Percentiles rank a stretch among this genome's conserved stretches.
Conservation (phyloP, 495 filamentous ascomycete genomes). For the Aspergillus nidulans region DNA sequence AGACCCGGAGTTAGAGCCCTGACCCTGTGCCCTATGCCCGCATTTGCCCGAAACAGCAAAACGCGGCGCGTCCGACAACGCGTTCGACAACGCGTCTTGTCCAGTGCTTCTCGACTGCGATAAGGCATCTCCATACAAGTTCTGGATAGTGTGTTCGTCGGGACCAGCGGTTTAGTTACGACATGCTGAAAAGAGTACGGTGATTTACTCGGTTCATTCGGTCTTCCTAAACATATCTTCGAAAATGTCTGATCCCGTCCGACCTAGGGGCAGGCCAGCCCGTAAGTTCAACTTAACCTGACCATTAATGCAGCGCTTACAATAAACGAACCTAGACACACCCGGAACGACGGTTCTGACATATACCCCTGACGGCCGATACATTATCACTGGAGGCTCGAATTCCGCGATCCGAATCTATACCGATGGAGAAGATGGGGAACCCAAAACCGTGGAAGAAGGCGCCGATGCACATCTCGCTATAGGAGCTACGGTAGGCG, state of each 20-base stretch:
- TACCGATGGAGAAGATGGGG: constrained; percentile 82
- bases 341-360: constrained; percentile 60
- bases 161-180: too few relatives aligned
- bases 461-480: constrained; percentile 75
- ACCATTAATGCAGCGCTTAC: constrained; percentile 12
- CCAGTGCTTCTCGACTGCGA: neutral
- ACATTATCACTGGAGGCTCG: constrained; percentile 77
- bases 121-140: neutral
- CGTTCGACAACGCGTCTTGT: constrained; percentile 26
- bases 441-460: constrained; percentile 86
- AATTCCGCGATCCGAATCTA: constrained; percentile 90
- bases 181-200: constrained; percentile 9
- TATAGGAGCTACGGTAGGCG: constrained; percentile 65
- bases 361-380: constrained; percentile 66
- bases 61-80: constrained; percentile 24
- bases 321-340: constrained; percentile 47
- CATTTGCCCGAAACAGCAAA: constrained; percentile 20
- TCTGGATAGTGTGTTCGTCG: too few relatives aligned
- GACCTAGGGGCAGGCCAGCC: constrained; percentile 43
- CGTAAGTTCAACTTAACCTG: constrained; percentile 27
- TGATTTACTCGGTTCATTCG: neutral
- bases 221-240: neutral
- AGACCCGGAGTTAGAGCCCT: constrained; percentile 19
- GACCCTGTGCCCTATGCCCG: constrained; percentile 41
- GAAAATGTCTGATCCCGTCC: constrained; percentile 38